phyloP scores from a whole-genome alignment of 208 protist genomes.

The Strigomonas culicis region DNA sequence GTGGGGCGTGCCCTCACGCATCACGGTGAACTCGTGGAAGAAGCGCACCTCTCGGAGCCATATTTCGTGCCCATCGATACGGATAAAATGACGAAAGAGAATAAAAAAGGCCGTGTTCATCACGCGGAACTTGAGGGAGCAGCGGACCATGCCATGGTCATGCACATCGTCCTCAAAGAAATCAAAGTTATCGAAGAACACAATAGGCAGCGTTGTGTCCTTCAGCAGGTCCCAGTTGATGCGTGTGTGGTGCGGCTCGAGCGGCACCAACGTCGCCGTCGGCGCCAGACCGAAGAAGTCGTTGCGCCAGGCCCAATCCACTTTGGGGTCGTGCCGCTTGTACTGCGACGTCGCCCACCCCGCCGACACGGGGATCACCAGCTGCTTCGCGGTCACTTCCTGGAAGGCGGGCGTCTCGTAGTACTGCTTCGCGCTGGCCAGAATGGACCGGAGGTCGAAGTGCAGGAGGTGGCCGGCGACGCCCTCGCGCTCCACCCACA shows the following conservation, averaged over 20 bases:
- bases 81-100: conserved; percentile 69
- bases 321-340: conserved; percentile 51
- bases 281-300: conserved; percentile 49
- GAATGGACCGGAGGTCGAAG: conserved; percentile 43
- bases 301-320: conserved; percentile 88
- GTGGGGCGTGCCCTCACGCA: conserved; percentile 29
- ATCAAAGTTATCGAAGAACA: conserved; percentile 68
- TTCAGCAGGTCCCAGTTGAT: conserved; percentile 80
- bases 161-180: conserved; percentile 85
- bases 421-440: conserved; percentile 48
- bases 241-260: conserved; percentile 29
- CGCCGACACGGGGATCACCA: conserved; percentile 57
- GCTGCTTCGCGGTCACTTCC: conserved; percentile 22
- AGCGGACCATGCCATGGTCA: conserved; percentile 59
- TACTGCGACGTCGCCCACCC: conserved; percentile 51
- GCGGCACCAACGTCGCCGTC: conserved; percentile 17
- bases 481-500: conserved; percentile 26
- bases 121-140: conserved; percentile 66
- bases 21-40: conserved; percentile 68
- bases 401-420: conserved; percentile 54
- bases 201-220: conserved; percentile 53
- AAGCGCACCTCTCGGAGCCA: conserved; percentile 75
- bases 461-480: conserved; percentile 29
- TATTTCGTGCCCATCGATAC: conserved; percentile 46
- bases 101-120: conserved; percentile 78